Evolutionary conservation across 1,139 yeast species (phyloP), one percentile per base, ranked within the genome.

Genomic region (Candida sp.): DNA sequence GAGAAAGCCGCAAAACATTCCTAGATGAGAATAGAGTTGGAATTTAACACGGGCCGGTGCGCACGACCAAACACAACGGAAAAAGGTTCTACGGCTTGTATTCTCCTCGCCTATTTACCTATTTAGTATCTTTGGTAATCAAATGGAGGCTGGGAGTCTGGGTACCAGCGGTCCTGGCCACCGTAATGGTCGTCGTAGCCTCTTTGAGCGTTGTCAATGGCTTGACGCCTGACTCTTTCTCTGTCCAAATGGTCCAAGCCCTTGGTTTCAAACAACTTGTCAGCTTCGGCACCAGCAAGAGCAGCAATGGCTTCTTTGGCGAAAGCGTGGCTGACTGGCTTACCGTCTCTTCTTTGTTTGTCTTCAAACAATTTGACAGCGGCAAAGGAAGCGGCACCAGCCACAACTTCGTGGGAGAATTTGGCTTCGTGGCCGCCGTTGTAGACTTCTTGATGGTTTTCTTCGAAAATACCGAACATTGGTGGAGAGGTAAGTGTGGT

Each of bases 361-460:
- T 69, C 70, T 59, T 69, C 73, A 45, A 66, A 68, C 50, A 66
- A 58, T 60, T 66, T 68, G 44, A 65, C 61, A 42, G 73, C 73
- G 51, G 65, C 73, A 50, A 68, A 69, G 5, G 73, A 66, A 27
- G 73, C 73, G 38, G 70, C 73, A 57, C 73, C 73, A 28, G 73
- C 72, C 45, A 69, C 49, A 55, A 67, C 60, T 54, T 69, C 73
- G 55, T 69, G 73, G 30, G 69, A 59, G 57, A 69, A 63, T 57
- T 67, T 65, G 38, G 31, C 9, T 32, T 32, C 34, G 34, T 32
- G 34, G 9, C 3, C 11, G n/a, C 11, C 34, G 34, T 32, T 32
- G 34, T 32, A 32, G 34, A 32, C 34, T 32, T 32, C 34, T 32
- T 32, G 34, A 12, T 32, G 34, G 34, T 32, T 32, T 32, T 32